A percentile compares a stretch with the other conserved stretches of the same genome.
Conservation (phyloP, 306 rosid species). For the Astragalus membranaceus region DNA sequence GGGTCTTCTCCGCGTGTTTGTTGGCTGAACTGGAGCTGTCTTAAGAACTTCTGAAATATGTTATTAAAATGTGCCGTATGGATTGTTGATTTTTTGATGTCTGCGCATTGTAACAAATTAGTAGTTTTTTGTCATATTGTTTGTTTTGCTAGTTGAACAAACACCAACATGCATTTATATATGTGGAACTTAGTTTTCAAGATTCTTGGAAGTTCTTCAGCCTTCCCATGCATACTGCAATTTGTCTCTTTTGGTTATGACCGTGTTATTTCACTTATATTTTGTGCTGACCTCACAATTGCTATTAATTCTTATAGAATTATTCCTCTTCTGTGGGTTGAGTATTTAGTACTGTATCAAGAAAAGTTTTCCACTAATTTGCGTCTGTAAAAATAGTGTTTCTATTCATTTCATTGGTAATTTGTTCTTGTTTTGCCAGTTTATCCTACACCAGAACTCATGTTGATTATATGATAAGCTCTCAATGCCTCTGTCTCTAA, state of each 20-base stretch:
- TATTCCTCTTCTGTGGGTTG: background rate
- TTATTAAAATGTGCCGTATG: too few species aligned
- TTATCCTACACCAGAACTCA: too few species aligned
- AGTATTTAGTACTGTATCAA: background rate
- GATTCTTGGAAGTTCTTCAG: conserved; percentile 12
- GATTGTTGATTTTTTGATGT: too few species aligned
- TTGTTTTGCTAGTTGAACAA: too few species aligned
- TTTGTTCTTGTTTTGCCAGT: background rate
- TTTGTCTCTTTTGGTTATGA: conserved; percentile 1
- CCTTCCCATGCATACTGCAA: background rate
- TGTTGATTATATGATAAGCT: background rate
- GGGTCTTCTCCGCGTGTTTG: background rate
- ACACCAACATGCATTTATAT: background rate
- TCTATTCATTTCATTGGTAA: background rate
- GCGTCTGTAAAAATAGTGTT: background rate
- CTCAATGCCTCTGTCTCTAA: background rate
- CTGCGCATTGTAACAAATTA: too few species aligned
- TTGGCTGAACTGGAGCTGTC: background rate
- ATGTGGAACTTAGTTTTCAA: conserved; percentile 10
- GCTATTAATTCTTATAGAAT: background rate
- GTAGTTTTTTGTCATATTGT: too few species aligned
- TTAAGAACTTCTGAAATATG: background rate
- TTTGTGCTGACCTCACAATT: background rate
- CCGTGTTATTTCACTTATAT: background rate
- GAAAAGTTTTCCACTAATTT: background rate